A percentile compares a stretch with the other conserved stretches of the same genome.
Evolutionary conservation across 345 rosid genomes (phyloP).

Genomic region (Sonneratia alba): DNA sequence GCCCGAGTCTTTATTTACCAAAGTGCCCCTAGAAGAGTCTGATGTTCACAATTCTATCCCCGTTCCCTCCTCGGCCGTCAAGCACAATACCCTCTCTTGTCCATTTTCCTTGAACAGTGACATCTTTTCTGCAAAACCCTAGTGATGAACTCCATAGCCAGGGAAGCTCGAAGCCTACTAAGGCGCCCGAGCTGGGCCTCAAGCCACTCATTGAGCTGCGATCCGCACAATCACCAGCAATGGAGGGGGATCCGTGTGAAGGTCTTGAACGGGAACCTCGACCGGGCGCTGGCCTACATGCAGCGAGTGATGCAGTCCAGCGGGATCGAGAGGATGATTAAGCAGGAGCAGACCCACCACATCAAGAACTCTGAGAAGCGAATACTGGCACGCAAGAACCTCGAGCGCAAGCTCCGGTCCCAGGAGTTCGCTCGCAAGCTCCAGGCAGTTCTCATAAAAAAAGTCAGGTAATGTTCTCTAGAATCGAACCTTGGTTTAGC

Average conservation of each 20-base stretch:
- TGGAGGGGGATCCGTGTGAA: conserved; percentile 77
- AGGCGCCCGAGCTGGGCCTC: conserved; percentile 19
- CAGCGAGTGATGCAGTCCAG: conserved; percentile 80
- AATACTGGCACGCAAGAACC: conserved; percentile 66
- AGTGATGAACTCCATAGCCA: conserved; percentile 19
- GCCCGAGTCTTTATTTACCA: too few species aligned
- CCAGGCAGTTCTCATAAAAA: conserved; percentile 58
- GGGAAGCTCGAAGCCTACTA: background rate
- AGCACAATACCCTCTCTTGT: background rate
- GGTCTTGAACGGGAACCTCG: conserved; percentile 57
- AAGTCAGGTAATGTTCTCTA: conserved; percentile 40
- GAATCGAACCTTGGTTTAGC: background rate
- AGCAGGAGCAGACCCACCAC: conserved; percentile 51
- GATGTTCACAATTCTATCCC: too few species aligned
- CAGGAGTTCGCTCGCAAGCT: conserved; percentile 74
- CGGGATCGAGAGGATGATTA: conserved; percentile 82
- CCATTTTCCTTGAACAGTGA: background rate
- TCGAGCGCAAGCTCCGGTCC: conserved; percentile 54
- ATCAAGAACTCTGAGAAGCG: conserved; percentile 91
- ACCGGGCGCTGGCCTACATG: conserved; percentile 49
- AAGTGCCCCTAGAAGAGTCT: too few species aligned
- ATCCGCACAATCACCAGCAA: conserved; percentile 33
- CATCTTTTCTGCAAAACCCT: background rate
- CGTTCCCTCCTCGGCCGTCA: too few species aligned
- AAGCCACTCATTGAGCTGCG: conserved; percentile 10